phyloP scores from a whole-genome alignment of 179 eudicot species.

The Vitellaria paradoxa region DNA sequence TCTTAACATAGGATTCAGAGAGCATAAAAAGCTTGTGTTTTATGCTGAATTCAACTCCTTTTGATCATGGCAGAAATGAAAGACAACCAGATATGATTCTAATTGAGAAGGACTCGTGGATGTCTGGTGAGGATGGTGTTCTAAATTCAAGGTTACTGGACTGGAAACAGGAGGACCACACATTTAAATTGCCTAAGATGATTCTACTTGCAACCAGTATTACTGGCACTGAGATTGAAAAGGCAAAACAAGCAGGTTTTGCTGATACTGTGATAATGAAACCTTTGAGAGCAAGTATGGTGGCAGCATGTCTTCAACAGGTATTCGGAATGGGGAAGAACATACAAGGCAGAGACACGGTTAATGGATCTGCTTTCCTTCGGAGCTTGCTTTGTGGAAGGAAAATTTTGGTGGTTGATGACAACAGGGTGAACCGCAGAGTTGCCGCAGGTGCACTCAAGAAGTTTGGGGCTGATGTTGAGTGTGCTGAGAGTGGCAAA shows the following conservation, averaged over 20 bases:
- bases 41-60: slow-evolving; percentile 3
- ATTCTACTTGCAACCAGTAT: slow-evolving; percentile 61
- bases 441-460: slow-evolving; percentile 79
- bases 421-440: slow-evolving; percentile 58
- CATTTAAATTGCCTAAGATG: slow-evolving; percentile 35
- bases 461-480: slow-evolving; percentile 62
- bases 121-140: slow-evolving; percentile 30
- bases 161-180: slow-evolving; percentile 33
- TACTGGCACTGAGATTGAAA: slow-evolving; percentile 36
- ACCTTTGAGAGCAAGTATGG: slow-evolving; percentile 65
- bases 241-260: slow-evolving; percentile 58
- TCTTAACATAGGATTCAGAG: background rate
- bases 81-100: slow-evolving; percentile 51
- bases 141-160: slow-evolving; percentile 22
- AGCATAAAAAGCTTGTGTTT: background rate
- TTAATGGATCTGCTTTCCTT: slow-evolving; percentile 30
- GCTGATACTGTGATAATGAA: slow-evolving; percentile 70
- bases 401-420: slow-evolving; percentile 71
- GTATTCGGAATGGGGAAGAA: slow-evolving; percentile 48
- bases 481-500: slow-evolving; percentile 67
- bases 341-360: slow-evolving; percentile 31
- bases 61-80: slow-evolving; percentile 29
- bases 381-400: slow-evolving; percentile 49
- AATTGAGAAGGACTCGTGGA: slow-evolving; percentile 67
- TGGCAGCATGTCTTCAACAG: slow-evolving; percentile 74